Conservation (phyloP, 2,329 filamentous ascomycete species). For the Xenosphaeropsis pyriputrescens region DNA sequence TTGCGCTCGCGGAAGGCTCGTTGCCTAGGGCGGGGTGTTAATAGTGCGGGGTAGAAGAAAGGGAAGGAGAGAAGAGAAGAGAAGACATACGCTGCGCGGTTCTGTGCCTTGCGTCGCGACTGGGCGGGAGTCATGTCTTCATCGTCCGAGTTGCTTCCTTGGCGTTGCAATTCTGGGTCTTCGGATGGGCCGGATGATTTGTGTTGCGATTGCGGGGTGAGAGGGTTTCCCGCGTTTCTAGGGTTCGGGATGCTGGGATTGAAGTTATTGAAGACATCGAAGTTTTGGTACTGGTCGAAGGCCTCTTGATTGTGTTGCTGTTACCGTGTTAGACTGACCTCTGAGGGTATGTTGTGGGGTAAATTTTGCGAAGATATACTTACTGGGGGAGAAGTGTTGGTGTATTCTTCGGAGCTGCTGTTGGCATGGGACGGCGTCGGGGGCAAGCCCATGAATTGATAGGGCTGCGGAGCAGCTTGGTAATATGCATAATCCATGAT, state of each 20-base stretch:
- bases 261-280: conserved; percentile 14
- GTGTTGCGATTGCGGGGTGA: conserved; percentile 14
- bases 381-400: conserved; percentile 24
- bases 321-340: conserved; percentile 2
- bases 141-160: conserved; percentile 22
- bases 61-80: conserved; percentile 1
- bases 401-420: conserved; percentile 26
- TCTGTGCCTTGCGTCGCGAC: conserved; percentile 54
- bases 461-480: conserved; percentile 24
- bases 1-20: conserved; percentile 93
- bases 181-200: conserved; percentile 7
- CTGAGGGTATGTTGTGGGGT: conserved; percentile 13
- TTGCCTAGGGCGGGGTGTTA: conserved; percentile 42
- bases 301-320: conserved; percentile 10
- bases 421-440: conserved; percentile 20
- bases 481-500: conserved; percentile 44
- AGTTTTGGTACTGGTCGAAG: conserved; percentile 15
- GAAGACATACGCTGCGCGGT: conserved; percentile 51
- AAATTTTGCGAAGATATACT: conserved; percentile 7
- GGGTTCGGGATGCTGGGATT: conserved; percentile 8
- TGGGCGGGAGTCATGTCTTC: conserved; percentile 40
- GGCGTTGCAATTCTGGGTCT: conserved; percentile 9
- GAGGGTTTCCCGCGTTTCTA: neutral
- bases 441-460: conserved; percentile 31
- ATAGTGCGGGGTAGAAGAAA: neutral